These are phyloP conservation scores for Rhodotorula paludigena DNA, from an alignment of 768 basidiomycete species.

Conservation along the genomic window DNA sequence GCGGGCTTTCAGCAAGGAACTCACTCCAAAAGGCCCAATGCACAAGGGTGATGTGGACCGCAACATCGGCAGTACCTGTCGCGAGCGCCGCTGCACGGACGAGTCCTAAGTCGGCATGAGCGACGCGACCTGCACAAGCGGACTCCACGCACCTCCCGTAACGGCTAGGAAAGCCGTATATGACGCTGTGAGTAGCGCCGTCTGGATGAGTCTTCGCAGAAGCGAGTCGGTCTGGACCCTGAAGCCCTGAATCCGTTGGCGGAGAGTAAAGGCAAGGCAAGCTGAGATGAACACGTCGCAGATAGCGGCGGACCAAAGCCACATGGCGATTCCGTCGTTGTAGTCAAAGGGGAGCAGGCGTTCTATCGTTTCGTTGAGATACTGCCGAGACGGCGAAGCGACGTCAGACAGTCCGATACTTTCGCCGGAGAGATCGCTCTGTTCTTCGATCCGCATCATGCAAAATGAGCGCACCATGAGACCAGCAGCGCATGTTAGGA, in stretches of 20 bases:
- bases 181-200: constrained; percentile 4
- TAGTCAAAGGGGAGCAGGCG: neutral
- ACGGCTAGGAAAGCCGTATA: constrained; percentile 2
- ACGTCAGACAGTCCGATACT: too few species aligned
- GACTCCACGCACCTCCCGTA: neutral
- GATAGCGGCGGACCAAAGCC: constrained; percentile 1
- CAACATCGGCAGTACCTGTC: neutral
- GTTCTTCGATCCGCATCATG: too few species aligned
- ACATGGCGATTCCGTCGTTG: constrained; percentile 1
- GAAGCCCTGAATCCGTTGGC: constrained; percentile 1
- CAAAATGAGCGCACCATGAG: constrained; percentile 2
- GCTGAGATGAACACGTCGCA: constrained; percentile 10
- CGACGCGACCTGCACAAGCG: neutral
- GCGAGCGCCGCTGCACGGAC: neutral
- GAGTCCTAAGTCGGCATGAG: neutral
- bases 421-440: too few species aligned
- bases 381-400: neutral
- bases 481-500: neutral
- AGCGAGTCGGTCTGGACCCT: constrained; percentile 3
- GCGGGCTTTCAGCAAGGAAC: neutral
- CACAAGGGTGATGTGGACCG: neutral
- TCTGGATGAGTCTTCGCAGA: constrained; percentile 2
- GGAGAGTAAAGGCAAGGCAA: constrained; percentile 1
- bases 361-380: constrained; percentile 9
- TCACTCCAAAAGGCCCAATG: neutral